Percentiles rank a stretch among this genome's conserved stretches.
These are phyloP conservation scores for Psilocybe azurescens DNA, from an alignment of 768 basidiomycete species.

Conservation along the genomic window DNA sequence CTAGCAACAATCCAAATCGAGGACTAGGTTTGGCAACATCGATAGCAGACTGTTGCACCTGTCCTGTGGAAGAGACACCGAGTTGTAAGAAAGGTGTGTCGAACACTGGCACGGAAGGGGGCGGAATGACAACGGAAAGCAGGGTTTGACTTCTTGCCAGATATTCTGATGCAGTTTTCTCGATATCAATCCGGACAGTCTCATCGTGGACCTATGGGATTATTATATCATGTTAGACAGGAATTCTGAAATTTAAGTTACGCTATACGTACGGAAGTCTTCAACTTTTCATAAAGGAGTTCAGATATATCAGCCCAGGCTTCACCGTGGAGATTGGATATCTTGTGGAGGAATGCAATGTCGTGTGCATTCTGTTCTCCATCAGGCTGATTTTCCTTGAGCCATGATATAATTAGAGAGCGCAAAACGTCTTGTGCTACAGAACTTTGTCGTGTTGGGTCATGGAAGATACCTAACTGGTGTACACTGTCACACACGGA, in stretches of 20 bases:
- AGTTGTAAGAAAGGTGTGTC: constrained; percentile 47
- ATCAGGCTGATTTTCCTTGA: constrained; percentile 30
- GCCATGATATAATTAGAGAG: constrained; percentile 41
- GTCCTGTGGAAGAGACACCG: constrained; percentile 57
- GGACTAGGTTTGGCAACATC: constrained; percentile 74
- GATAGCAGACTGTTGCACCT: constrained; percentile 61
- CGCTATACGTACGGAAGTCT: constrained; percentile 20
- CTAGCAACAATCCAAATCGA: constrained; percentile 76
- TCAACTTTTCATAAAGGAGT: constrained; percentile 17
- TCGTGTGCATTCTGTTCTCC: constrained; percentile 44
- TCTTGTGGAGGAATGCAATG: constrained; percentile 51
- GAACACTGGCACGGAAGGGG: constrained; percentile 18
- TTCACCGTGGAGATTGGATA: constrained; percentile 39
- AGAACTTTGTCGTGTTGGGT: constrained; percentile 36
- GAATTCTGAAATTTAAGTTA: background rate
- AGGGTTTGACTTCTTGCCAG: constrained; percentile 66
- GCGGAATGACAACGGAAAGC: constrained; percentile 61
- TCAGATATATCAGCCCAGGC: constrained; percentile 31
- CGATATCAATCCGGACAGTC: constrained; percentile 28
- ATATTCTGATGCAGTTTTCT: constrained; percentile 40
- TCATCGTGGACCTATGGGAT: constrained; percentile 17
- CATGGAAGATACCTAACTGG: constrained; percentile 54
- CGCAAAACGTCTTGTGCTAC: constrained; percentile 44
- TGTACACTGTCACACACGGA: constrained; percentile 58
- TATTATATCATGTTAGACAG: constrained; percentile 4